Conservation (phyloP, 306 rosid species). For the Glycyrrhiza uralensis region DNA sequence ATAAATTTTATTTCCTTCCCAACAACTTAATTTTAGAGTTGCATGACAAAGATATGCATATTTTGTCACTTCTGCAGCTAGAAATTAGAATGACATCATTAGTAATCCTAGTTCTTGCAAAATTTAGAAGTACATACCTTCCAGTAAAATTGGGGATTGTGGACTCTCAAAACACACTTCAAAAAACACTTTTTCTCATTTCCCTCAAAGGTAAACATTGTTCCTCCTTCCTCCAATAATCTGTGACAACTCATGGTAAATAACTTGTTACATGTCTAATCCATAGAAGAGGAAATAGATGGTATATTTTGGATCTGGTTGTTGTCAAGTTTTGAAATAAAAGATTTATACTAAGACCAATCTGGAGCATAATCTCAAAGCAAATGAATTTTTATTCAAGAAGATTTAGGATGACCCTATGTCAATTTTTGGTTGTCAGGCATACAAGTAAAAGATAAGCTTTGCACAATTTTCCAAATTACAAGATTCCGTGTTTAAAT, state of each 20-base stretch:
- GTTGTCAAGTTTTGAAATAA: constrained; percentile 1
- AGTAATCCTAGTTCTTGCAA: background rate
- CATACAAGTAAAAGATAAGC: background rate
- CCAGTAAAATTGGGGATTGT: constrained; percentile 88
- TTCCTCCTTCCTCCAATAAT: constrained; percentile 88
- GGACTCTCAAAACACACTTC: constrained; percentile 56
- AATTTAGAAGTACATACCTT: constrained; percentile 48
- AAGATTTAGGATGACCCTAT: background rate
- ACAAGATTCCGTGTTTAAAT: background rate
- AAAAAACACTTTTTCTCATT: constrained; percentile 37
- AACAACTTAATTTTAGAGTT: background rate
- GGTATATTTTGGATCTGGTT: background rate
- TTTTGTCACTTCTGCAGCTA: background rate
- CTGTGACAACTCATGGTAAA: constrained; percentile 38
- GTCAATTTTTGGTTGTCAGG: background rate
- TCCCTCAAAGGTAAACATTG: constrained; percentile 78
- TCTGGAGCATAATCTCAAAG: background rate
- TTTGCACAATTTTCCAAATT: background rate
- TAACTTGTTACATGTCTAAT: background rate
- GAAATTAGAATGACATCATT: background rate
- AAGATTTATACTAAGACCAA: background rate
- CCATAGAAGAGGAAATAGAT: background rate
- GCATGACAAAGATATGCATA: background rate
- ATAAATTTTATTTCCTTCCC: background rate
- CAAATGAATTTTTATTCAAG: background rate